phyloP scores from a whole-genome alignment of 2,329 filamentous ascomycete genomes.

The Lithohypha guttulata region DNA sequence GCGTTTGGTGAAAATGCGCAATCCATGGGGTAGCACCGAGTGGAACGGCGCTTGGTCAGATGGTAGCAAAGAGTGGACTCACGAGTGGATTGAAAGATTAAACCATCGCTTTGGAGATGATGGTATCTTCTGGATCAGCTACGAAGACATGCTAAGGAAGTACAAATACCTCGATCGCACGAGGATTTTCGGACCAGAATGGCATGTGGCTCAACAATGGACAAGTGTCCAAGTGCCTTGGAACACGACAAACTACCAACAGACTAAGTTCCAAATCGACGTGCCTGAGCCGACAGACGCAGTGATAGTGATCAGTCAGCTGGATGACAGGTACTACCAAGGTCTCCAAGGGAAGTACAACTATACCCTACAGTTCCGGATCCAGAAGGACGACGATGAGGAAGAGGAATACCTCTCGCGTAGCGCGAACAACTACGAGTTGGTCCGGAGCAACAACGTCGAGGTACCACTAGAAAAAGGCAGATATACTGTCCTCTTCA shows the following conservation, averaged over 20 bases:
- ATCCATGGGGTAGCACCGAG: conserved; percentile 72
- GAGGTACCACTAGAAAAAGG: conserved; percentile 66
- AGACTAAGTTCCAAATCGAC: conserved; percentile 48
- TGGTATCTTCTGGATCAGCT: conserved; percentile 55
- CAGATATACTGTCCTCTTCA: conserved; percentile 64
- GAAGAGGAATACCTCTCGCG: conserved; percentile 50
- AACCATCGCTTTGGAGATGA: conserved; percentile 67
- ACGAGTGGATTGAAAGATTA: conserved; percentile 63
- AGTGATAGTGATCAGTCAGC: conserved; percentile 49
- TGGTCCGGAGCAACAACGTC: conserved; percentile 64
- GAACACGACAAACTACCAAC: conserved; percentile 48
- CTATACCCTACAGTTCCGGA: conserved; percentile 48
- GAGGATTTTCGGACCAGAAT: conserved; percentile 49
- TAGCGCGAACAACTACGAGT: conserved; percentile 46
- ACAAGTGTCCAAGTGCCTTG: conserved; percentile 50
- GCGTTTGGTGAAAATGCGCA: conserved; percentile 50
- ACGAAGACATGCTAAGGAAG: conserved; percentile 47
- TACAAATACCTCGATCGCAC: conserved; percentile 53
- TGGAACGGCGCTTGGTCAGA: conserved; percentile 78
- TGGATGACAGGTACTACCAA: conserved; percentile 50
- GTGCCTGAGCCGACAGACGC: conserved; percentile 43
- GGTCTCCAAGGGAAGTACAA: conserved; percentile 48
- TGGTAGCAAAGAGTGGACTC: conserved; percentile 74
- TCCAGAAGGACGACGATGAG: conserved; percentile 47
- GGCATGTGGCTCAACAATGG: conserved; percentile 53